A percentile compares a stretch with the other conserved stretches of the same genome.
phyloP scores from a whole-genome alignment of 2,329 filamentous ascomycete genomes.

The Colletotrichum sp. region DNA sequence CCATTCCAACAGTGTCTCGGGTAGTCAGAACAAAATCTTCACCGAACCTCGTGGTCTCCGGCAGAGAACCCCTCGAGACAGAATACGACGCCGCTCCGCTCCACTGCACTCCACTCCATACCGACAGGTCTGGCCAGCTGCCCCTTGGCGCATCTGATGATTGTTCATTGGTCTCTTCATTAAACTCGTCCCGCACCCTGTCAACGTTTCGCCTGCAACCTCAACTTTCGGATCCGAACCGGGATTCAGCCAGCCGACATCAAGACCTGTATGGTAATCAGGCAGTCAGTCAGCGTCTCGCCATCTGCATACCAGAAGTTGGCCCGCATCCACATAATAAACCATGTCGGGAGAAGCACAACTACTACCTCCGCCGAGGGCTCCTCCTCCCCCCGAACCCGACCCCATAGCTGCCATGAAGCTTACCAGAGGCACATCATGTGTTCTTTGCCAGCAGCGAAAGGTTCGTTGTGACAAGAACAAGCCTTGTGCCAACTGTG shows the following conservation, averaged over 20 bases:
- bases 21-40: not conserved
- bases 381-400: conserved; percentile 25
- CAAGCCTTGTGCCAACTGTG: conserved; percentile 74
- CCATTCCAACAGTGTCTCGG: conserved; percentile 7
- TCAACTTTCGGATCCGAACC: conserved; percentile 16
- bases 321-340: conserved; percentile 14
- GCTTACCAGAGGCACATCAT: conserved; percentile 66
- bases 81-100: not conserved
- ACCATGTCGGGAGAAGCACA: conserved; percentile 24
- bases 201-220: conserved; percentile 17
- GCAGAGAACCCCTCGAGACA: not conserved
- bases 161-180: conserved; percentile 9
- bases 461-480: conserved; percentile 78
- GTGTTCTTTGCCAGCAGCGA: conserved; percentile 76
- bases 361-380: conserved; percentile 22
- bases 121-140: not conserved
- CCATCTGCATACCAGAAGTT: not conserved
- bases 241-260: conserved; percentile 9
- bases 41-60: not conserved
- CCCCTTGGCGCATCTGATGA: not conserved
- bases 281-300: not conserved
- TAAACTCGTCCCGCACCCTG: conserved; percentile 5
- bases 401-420: conserved; percentile 53
- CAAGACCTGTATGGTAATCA: not conserved
- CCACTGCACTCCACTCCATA: not conserved